Conservation (phyloP, 805 yeast species). For the Hemisphaericaspora nanyangensis region DNA sequence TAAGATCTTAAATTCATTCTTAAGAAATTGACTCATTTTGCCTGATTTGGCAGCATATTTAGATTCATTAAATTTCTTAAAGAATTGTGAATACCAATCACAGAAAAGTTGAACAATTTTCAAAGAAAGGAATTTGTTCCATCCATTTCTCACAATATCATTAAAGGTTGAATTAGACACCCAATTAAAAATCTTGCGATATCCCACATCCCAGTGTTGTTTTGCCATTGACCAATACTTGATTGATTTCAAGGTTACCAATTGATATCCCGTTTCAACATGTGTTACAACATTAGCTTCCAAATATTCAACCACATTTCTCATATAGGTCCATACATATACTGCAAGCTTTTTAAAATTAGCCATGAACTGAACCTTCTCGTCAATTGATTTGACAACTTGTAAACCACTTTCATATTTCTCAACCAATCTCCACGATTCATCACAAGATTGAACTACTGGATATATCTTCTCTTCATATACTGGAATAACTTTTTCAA, state of each 20-base stretch:
- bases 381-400: not conserved
- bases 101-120: constrained; percentile 2
- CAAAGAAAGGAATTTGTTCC: not conserved
- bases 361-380: not conserved
- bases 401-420: not conserved
- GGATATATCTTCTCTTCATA: constrained; percentile 3
- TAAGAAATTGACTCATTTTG: constrained; percentile 20
- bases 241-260: not conserved
- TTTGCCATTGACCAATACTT: not conserved
- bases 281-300: not conserved
- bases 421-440: not conserved
- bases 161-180: not conserved
- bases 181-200: not conserved
- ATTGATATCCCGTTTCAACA: not conserved
- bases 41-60: constrained; percentile 14
- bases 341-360: not conserved
- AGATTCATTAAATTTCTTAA: constrained; percentile 4
- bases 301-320: not conserved
- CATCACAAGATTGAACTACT: not conserved
- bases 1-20: constrained; percentile 23
- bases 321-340: not conserved
- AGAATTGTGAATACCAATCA: constrained; percentile 2
- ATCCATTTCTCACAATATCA: not conserved
- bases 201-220: not conserved
- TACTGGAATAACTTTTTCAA: constrained; percentile 2